Base-by-base conservation (phyloP, 495 filamentous ascomycete genomes). In the Staphylotrichum tortipilum region DNA sequence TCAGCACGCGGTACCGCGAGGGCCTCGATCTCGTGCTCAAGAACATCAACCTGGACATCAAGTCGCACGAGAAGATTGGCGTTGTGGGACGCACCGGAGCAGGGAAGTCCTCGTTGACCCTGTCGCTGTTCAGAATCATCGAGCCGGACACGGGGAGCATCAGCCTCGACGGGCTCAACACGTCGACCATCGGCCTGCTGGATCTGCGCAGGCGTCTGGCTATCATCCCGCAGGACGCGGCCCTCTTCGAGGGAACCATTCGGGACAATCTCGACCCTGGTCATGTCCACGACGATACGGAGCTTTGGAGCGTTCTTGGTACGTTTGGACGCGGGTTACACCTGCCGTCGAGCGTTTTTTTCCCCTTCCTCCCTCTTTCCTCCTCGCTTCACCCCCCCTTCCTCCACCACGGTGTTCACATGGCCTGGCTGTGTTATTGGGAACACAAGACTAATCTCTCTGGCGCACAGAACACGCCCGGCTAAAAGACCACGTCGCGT, bases 151-250 rank as follows among this genome's bases (percentile, higher is more conserved):
- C 78, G 36, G 92, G 92, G 44, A 76, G 81, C 56, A 91, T 97
- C 57, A 84, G 76, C 61, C 94, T 99, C 61, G 94, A 99, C 64
- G 77, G 77, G 17, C 68, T 97, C 40, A 85, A 96, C 68, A 90
- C 92, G 4, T 88, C 88, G 28, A 84, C 78, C 10, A 95, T 97
- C 68, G 94, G 94, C 7, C 70, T 99, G 47, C 67, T 88, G 45
- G 94, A 97, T 63, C 77, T 99, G 48, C 79, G 94, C 49, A 79
- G 89, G 21, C 85, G 92, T 43, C 77, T 99, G 31, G 90, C 94
- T 35, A 99, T 99, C 66, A 99, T 99, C 57, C 94, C 94, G 17
- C 94, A 99, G 62, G 94, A 99, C 70, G 89, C 94, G 42, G 89
- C 91, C 58, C 79, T 99, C 58, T 99, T 99, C 59, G 89, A 97